Evolutionary conservation across 2,329 filamentous ascomycete species (phyloP), one percentile per base, ranked within the genome.

Genomic region (Aurifilum marmelostoma): DNA sequence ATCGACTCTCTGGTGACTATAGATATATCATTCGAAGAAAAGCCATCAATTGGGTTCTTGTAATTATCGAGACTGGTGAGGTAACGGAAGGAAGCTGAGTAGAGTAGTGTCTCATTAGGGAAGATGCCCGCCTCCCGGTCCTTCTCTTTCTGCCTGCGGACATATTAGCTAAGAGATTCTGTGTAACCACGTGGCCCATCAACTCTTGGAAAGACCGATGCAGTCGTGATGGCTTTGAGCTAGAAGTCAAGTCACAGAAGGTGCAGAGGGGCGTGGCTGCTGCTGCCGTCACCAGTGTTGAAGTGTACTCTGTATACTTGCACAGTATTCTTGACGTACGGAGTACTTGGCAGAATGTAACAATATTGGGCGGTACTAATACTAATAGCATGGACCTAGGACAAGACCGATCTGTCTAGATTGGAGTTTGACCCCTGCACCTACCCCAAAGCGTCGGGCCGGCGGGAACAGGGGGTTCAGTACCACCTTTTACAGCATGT

Each of bases 381-480:
- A n/a, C n/a, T n/a, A n/a, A n/a, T n/a, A n/a, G n/a, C n/a, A n/a
- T n/a, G n/a, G n/a, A n/a, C n/a, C n/a, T n/a, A n/a, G n/a, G n/a
- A n/a, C n/a, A n/a, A n/a, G n/a, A n/a, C n/a, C n/a, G n/a, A n/a
- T n/a, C n/a, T n/a, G n/a, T n/a, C n/a, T n/a, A n/a, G 52, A 32
- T 32, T 56, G 27, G 27, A 18, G 52, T 29, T 29, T 54, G 27
- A 18, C 52, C 52, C 24, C 24, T 56, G 52, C 52, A 54, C 52
- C 52, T 29, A 29, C 27, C 52, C 52, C 52, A 56, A 56, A 56
- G 24, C 52, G 52, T 24, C 52, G 52, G 52, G 52, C 29, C 52
- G 24, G 27, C 24, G 52, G 52, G 27, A 29, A 27, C 52, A 56
- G 52, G 52, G 52, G 52, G 8, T 54, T 4, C 21, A 34, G 34